Evolutionary conservation across 306 rosid genomes (phyloP).

Genomic region (Inga leiocalycina): DNA sequence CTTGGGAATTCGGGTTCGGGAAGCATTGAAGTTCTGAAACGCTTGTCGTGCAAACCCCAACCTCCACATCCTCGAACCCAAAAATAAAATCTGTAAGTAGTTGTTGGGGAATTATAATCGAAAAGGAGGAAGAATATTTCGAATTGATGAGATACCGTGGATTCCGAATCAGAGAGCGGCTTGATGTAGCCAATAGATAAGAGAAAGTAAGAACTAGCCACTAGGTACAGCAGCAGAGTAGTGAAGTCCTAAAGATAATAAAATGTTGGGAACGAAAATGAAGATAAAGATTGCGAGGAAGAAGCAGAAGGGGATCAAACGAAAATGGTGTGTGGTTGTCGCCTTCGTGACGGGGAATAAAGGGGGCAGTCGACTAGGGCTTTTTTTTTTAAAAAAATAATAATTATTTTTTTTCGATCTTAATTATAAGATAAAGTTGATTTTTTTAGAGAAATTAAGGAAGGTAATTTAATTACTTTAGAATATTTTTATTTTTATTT

Average conservation of each 20-base stretch:
- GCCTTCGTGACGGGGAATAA: too few relatives aligned
- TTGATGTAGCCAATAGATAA: background rate
- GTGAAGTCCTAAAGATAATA: too few relatives aligned
- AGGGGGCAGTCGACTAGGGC: too few relatives aligned
- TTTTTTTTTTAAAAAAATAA: too few relatives aligned
- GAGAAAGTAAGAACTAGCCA: background rate
- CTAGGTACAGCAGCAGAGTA: background rate
- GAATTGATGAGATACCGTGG: background rate
- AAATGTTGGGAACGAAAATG: too few relatives aligned
- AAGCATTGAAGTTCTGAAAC: constrained; percentile 5
- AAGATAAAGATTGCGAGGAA: too few relatives aligned
- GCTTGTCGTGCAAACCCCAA: constrained; percentile 27
- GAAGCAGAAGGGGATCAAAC: background rate
- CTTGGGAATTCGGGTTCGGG: constrained; percentile 33
- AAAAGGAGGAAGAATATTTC: background rate
- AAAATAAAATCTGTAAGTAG: background rate
- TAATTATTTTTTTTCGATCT: too few relatives aligned
- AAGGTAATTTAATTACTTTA: too few relatives aligned
- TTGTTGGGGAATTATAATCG: background rate
- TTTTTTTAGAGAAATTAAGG: too few relatives aligned
- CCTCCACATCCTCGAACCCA: constrained; percentile 30
- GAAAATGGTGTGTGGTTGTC: background rate
- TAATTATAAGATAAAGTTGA: too few relatives aligned
- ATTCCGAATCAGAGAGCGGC: background rate
- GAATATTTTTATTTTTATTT: too few relatives aligned